Conservation (phyloP, 495 filamentous ascomycete species). For the Tuber indicum region DNA sequence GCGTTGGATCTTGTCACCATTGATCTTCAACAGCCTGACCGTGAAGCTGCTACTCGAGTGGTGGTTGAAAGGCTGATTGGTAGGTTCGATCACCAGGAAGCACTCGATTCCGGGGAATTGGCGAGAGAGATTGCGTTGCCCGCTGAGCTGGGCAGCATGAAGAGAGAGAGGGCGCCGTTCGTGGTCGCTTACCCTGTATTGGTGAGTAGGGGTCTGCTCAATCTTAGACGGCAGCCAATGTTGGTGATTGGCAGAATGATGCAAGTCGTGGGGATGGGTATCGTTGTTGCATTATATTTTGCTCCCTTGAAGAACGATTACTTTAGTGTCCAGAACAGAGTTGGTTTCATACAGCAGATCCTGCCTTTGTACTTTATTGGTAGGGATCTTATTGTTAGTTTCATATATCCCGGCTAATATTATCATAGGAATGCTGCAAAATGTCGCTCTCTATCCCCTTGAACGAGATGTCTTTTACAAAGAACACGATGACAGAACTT, state of each 20-base stretch:
- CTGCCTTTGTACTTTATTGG: conserved; percentile 57
- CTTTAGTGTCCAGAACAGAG: conserved; percentile 59
- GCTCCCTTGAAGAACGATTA: conserved; percentile 63
- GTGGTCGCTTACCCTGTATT: conserved; percentile 57
- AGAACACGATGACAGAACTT: conserved; percentile 62
- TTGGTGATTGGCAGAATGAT: conserved; percentile 59
- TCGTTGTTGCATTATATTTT: conserved; percentile 64
- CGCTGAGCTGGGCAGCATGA: conserved; percentile 61
- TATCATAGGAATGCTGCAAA: conserved; percentile 66
- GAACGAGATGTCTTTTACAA: conserved; percentile 66
- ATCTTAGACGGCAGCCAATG: conserved; percentile 60
- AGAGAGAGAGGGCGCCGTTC: conserved; percentile 57
- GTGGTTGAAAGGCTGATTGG: conserved; percentile 56
- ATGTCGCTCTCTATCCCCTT: conserved; percentile 62
- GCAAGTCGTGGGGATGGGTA: conserved; percentile 60
- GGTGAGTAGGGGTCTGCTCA: conserved; percentile 57
- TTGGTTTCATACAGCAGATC: conserved; percentile 65
- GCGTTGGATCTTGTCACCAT: conserved; percentile 69
- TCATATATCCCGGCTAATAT: conserved; percentile 7
- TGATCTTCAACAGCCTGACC: conserved; percentile 57
- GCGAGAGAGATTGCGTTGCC: conserved; percentile 52
- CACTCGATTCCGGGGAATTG: conserved; percentile 35
- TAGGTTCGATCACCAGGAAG: conserved; percentile 47
- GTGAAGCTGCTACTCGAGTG: conserved; percentile 54
- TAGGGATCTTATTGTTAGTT: not conserved